Base-by-base conservation (phyloP, 768 basidiomycete species). In the Kwoniella heveanensis region DNA sequence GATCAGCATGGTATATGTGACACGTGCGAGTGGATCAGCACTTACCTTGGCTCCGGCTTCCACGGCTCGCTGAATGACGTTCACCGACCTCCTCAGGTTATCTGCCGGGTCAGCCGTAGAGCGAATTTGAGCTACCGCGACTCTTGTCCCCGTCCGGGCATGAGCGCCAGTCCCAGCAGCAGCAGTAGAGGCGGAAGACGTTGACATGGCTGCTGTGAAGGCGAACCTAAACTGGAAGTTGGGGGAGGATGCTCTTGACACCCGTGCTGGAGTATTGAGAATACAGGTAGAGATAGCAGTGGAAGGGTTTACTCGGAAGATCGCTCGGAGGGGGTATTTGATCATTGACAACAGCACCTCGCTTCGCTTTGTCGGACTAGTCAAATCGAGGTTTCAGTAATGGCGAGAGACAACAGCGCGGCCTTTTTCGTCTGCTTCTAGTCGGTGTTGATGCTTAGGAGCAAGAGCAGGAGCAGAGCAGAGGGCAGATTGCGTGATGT, bases 31-130 rank as follows among this genome's bases (percentile, higher is more conserved):
- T n/a, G n/a, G n/a, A n/a, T n/a, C n/a, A n/a, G n/a, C 32, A 32
- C 73, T 61, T 30, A 76, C 77, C 59, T 70, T 67, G 1, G 77
- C 77, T 2, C 77, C 75, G 2, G 61, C 69, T 2, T 29, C 29
- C 12, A 63, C 71, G 9, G 77, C 77, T 52, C 66, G 57, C 17
- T 70, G 44, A 6, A 77, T 60, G 22, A 73, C 63, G 4, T 60
- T 56, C 44, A 52, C 58, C 0, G 65, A 72, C n/a, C 74, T 66
- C 26, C 55, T 26, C 25, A 77, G 59, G 57, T 78, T 78, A 59
- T 73, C 57, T 2, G 53, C 32, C 8, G 73, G 69, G 54, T 75
- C 70, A 30, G 39, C 58, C 2, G 71, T 77, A 0, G 72, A 73
- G 9, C 60, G 51, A n/a, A 78, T 72, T 49, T 78, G 77, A 36